Base-by-base conservation (phyloP, 2,329 filamentous ascomycete species). In the Xylariaceae sp. region DNA sequence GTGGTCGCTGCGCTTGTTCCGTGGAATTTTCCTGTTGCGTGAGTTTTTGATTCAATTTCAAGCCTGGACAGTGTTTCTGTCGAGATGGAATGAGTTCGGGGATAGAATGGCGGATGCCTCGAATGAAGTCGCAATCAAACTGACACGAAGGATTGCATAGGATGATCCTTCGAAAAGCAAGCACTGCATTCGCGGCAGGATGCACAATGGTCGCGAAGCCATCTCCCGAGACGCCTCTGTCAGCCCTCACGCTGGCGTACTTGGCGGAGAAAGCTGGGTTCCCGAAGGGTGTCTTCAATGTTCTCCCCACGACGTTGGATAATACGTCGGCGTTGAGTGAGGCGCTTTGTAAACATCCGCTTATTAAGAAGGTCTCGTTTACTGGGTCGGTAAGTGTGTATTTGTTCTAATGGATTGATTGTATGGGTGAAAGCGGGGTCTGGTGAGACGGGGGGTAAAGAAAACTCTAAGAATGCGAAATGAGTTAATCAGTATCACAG, bases 191-290 rank as follows among this genome's bases (percentile, higher is more conserved):
- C 38, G 87, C 87, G 1, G 86, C 86, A 3, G 87, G 87, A 1
- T 89, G 86, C 64, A 85, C 86, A 1, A 89, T 92, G 82, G 76
- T 92, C 14, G 76, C 82, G 14, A 90, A 90, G 70, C 84, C 87
- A 2, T 86, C 82, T 4, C 86, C 86, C 0, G 86, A 90, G 66
- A 84, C 82, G 1, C 82, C 82, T 0, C 72, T 85, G 33, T 79
- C 79, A 2, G 76, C 79, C 0, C 66, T 84, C 14, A 73, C 76
- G 2, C 64, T 85, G n/a, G 81, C 74, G 9, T 64, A 75, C 63
- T 67, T 86, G 31, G 81, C 81, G 0, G 73, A 80, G 41, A 78
- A 84, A 17, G 89, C 90, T 1, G 90, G 89, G 0, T 87, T 92
- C 40, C 89, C 89, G 1, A 81, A 83, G 39, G 89, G 89, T 2